Evolutionary conservation across 345 rosid species (phyloP).

Genomic region (Balakata baccata): DNA sequence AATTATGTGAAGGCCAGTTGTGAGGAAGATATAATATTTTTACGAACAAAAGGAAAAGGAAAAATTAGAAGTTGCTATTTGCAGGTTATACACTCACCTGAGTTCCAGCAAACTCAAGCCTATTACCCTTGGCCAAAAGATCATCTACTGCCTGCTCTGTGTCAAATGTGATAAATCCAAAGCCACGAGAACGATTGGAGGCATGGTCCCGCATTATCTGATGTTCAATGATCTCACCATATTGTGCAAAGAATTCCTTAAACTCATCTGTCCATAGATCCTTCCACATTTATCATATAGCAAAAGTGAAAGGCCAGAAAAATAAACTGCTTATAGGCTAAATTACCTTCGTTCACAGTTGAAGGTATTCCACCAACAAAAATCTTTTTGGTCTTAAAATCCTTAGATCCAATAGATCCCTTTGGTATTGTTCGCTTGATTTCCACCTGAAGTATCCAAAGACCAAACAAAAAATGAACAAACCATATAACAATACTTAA

Average conservation of each 20-base stretch:
- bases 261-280: slow-evolving; percentile 25
- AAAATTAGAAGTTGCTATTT: background rate
- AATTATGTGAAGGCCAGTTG: background rate
- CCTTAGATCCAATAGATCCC: slow-evolving; percentile 67
- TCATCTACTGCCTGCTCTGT: slow-evolving; percentile 29
- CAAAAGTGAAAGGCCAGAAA: background rate
- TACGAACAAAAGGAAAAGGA: background rate
- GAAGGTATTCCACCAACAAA: slow-evolving; percentile 94
- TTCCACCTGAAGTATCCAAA: slow-evolving; percentile 55
- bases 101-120: slow-evolving; percentile 30
- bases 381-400: slow-evolving; percentile 81
- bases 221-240: slow-evolving; percentile 30
- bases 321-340: background rate
- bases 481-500: background rate
- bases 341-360: slow-evolving; percentile 64
- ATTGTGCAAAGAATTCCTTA: slow-evolving; percentile 32
- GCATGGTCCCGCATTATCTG: slow-evolving; percentile 38
- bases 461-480: background rate
- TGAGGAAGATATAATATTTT: background rate
- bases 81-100: slow-evolving; percentile 19
- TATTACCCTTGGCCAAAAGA: slow-evolving; percentile 29
- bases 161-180: slow-evolving; percentile 36
- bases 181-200: slow-evolving; percentile 36
- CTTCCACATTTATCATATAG: background rate
- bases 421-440: slow-evolving; percentile 91